Evolutionary conservation across 1,139 yeast genomes (phyloP), one percentile per base, ranked within the genome.

Genomic region (Pichia sp.): DNA sequence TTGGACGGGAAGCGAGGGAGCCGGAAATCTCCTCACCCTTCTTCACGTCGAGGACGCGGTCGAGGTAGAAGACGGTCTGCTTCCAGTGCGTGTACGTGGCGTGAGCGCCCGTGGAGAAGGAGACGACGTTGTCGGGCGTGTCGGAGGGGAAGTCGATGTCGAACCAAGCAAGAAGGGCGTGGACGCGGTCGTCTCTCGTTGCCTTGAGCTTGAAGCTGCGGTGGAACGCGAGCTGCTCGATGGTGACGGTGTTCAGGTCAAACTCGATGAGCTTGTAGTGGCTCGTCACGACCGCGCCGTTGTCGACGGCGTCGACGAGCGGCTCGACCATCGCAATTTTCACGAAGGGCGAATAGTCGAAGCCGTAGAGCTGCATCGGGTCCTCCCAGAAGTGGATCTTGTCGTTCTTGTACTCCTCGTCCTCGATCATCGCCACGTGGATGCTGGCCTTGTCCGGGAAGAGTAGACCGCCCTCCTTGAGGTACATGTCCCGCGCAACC

Each of bases 321-420:
- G 99, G 99, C 71, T 95, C 99, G 55, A 84, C 81, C 86, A 90
- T 86, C 53, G 96, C 95, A 44, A 68, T 51, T 20, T 68, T 65
- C 55, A 78, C 78, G 67, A 81, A 81, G 48, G 85, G 85, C 50
- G 95, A 77, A 74, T 89, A 93, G 71, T 95, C 97, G 68, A 93
- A 93, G 8, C 99, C 99, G 66, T 93, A 93, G 40, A 93, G 97
- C 48, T 61, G 58, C 59, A 58, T 58, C 46, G 63, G 58, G 67
- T 92, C 92, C 71, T 88, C 91, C 99, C 99, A 93, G 74, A 84
- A 95, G 64, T 87, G 88, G 63, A 93, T 84, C 69, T 93, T 93
- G 67, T 93, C 97, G 53, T 86, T 87, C 74, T 92, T 93, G 75
- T 93, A 93, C 62, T 89, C 88, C 48, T 89, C 91, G 70, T 93